Conservation (phyloP, 2,329 filamentous ascomycete genomes). For the Cytospora paraplurivora region DNA sequence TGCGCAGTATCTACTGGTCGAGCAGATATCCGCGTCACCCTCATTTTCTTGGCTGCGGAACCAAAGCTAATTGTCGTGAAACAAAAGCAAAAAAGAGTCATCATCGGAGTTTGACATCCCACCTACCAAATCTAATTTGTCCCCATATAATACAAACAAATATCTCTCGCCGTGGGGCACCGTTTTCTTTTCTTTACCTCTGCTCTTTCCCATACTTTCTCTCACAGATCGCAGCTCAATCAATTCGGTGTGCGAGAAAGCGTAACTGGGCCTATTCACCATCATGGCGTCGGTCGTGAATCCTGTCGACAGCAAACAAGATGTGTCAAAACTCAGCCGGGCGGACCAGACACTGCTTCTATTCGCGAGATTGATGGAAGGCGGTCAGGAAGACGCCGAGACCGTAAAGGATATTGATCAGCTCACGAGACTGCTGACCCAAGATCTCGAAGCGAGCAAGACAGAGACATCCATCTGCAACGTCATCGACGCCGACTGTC, state of each 20-base stretch:
- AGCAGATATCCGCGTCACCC: neutral
- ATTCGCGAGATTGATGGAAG: conserved; percentile 87
- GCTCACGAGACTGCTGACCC: conserved; percentile 61
- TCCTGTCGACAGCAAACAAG: conserved; percentile 34
- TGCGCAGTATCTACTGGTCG: neutral
- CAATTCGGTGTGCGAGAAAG: neutral
- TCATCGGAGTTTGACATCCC: neutral
- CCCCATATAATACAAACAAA: neutral
- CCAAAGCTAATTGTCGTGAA: conserved; percentile 7
- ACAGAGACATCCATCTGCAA: conserved; percentile 55
- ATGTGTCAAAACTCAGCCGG: conserved; percentile 40
- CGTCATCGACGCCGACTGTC: conserved; percentile 71
- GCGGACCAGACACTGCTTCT: conserved; percentile 73
- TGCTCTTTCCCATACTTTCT: neutral
- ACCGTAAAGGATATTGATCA: conserved; percentile 61
- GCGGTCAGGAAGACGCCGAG: conserved; percentile 78
- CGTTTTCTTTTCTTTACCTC: neutral
- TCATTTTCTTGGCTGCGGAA: conserved; percentile 15
- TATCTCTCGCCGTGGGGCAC: neutral
- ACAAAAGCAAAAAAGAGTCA: conserved; percentile 21
- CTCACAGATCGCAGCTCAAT: neutral
- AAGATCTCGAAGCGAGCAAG: conserved; percentile 51
- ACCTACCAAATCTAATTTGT: neutral
- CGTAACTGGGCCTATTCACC: neutral
- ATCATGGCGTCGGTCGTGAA: conserved; percentile 42